phyloP scores from a whole-genome alignment of 805 yeast genomes.

The Kluyveromyces dobzhanskii region DNA sequence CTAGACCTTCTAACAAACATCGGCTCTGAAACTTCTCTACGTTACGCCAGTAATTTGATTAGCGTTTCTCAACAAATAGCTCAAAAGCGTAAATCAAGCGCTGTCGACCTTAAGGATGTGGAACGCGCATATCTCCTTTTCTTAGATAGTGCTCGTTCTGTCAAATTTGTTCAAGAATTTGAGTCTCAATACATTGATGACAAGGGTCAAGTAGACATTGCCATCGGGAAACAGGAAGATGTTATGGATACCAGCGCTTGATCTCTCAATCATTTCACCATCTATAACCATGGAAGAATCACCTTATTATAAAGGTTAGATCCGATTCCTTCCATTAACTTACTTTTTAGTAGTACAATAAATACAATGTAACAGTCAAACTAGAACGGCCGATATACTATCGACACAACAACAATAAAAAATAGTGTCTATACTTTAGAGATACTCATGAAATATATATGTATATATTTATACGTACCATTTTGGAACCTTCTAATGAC shows the following conservation, averaged over 20 bases:
- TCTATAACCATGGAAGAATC: too few relatives aligned
- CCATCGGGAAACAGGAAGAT: conserved; percentile 23
- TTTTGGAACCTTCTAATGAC: too few relatives aligned
- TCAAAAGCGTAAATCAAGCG: conserved; percentile 58
- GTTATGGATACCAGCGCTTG: conserved; percentile 30
- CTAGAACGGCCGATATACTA: too few relatives aligned
- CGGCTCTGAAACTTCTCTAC: conserved; percentile 80
- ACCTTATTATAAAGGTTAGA: too few relatives aligned
- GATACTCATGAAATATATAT: too few relatives aligned
- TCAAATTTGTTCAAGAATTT: conserved; percentile 68
- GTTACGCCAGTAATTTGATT: conserved; percentile 88
- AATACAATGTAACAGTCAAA: too few relatives aligned
- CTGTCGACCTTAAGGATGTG: conserved; percentile 71
- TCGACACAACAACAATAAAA: too few relatives aligned
- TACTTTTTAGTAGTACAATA: too few relatives aligned
- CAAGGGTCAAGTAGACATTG: conserved; percentile 59
- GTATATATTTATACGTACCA: too few relatives aligned
- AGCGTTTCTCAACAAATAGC: conserved; percentile 86
- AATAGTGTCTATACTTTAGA: too few relatives aligned
- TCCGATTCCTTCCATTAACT: too few relatives aligned
- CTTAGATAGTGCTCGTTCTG: conserved; percentile 84
- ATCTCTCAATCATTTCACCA: too few relatives aligned
- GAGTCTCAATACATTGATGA: conserved; percentile 69
- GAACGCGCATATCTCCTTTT: conserved; percentile 83
- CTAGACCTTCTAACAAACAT: conserved; percentile 81